These are phyloP conservation scores for Apiospora malaysiana DNA, from an alignment of 2,329 filamentous ascomycete genomes.

Conservation along the genomic window DNA sequence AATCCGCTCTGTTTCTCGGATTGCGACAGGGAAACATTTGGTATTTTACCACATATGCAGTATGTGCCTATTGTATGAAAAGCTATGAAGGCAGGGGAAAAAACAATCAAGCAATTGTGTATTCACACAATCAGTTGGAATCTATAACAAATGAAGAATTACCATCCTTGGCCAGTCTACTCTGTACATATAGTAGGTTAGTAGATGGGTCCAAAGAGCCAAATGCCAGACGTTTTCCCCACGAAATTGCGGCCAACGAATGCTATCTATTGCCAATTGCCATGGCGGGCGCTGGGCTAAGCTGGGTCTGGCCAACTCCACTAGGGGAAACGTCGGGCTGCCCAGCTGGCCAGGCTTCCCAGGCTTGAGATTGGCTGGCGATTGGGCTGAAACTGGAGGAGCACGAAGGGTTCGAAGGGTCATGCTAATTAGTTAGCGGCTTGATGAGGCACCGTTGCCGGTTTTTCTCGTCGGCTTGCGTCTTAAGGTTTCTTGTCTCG, in stretches of 20 bases:
- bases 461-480: neutral
- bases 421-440: neutral
- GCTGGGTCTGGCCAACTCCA: neutral
- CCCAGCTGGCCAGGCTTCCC: neutral
- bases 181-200: neutral
- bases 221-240: neutral
- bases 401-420: neutral
- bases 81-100: neutral
- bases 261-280: neutral
- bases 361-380: neutral
- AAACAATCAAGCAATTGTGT: neutral
- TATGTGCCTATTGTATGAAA: neutral
- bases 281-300: neutral
- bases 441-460: neutral
- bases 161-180: neutral
- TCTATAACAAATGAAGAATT: neutral
- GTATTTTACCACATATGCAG: neutral
- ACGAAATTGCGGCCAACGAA: neutral
- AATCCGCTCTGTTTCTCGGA: neutral
- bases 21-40: neutral
- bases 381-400: conserved; percentile 11
- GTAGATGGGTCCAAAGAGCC: neutral
- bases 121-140: neutral
- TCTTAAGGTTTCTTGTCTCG: too few relatives aligned
- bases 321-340: neutral